These are phyloP conservation scores for Nicotiana tabacum DNA, from an alignment of 257 asterid species.

Conservation along the genomic window DNA sequence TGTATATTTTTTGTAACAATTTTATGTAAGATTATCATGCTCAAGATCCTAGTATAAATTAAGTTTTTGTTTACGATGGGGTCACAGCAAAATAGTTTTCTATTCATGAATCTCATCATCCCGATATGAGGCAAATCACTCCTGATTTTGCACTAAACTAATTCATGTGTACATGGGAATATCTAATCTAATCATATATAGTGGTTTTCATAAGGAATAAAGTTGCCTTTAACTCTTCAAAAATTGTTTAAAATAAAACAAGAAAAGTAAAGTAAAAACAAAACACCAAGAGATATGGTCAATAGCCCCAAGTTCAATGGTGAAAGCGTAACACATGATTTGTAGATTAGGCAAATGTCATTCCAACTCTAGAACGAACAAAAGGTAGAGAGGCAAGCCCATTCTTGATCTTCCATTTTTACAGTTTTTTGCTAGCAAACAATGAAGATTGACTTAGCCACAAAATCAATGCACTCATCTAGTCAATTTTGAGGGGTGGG, in stretches of 20 bases:
- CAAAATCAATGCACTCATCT: not conserved
- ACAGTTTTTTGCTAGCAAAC: not conserved
- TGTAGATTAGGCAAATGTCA: fast-evolving
- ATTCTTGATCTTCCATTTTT: not conserved
- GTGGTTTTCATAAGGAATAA: not conserved
- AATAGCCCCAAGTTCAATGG: fast-evolving
- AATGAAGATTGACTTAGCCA: too few relatives aligned
- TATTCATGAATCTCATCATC: not conserved
- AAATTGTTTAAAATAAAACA: not conserved
- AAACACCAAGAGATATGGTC: not conserved
- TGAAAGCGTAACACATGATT: not conserved
- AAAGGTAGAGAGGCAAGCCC: not conserved
- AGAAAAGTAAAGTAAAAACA: too few relatives aligned
- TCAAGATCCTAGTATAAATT: too few relatives aligned
- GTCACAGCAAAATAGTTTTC: not conserved
- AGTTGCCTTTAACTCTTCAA: not conserved
- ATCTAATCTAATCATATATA: not conserved
- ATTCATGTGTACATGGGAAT: not conserved
- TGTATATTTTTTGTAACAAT: too few relatives aligned
- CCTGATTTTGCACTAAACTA: not conserved
- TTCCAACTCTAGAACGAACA: fast-evolving
- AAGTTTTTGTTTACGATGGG: too few relatives aligned
- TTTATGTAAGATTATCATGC: too few relatives aligned
- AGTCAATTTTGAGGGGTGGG: too few relatives aligned
- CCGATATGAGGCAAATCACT: not conserved